Evolutionary conservation across 1,284 basidiomycete genomes (phyloP).

Genomic region (Ceratobasidium sp.): DNA sequence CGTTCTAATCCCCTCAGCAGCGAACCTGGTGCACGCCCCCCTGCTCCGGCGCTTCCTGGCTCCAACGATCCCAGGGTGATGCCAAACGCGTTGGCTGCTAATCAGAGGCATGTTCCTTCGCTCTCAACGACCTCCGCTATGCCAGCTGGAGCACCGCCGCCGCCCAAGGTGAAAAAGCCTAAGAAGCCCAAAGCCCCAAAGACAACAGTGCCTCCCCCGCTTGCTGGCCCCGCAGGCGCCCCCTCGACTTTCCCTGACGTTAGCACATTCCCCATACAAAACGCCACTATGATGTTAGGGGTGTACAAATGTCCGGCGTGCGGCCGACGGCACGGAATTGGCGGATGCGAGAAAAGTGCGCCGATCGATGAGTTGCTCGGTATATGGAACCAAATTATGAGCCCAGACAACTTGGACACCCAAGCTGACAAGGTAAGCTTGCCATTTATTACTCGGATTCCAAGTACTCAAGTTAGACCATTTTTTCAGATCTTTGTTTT

Average conservation of each 20-base stretch:
- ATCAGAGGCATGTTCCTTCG: not conserved
- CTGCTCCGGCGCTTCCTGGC: not conserved
- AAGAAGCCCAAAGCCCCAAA: slow-evolving; percentile 14
- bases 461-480: not conserved
- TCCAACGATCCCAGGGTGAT: no score
- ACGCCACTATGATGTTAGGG: not conserved
- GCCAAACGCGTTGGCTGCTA: not conserved
- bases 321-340: not conserved
- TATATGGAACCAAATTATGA: slow-evolving; percentile 9
- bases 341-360: slow-evolving; percentile 6
- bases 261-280: not conserved
- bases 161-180: slow-evolving; percentile 26
- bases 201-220: not conserved
- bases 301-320: slow-evolving; percentile 18
- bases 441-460: not conserved
- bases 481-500: slow-evolving; percentile 30
- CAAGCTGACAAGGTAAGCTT: slow-evolving; percentile 28
- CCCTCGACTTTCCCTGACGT: not conserved
- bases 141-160: not conserved
- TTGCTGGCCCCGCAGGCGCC: not conserved
- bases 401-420: slow-evolving; percentile 23
- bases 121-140: not conserved
- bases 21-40: not conserved
- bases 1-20: not conserved
- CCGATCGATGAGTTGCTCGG: slow-evolving; percentile 12